Evolutionary conservation across 257 asterid genomes (phyloP).

Genomic region (Solanum stenotomum): DNA sequence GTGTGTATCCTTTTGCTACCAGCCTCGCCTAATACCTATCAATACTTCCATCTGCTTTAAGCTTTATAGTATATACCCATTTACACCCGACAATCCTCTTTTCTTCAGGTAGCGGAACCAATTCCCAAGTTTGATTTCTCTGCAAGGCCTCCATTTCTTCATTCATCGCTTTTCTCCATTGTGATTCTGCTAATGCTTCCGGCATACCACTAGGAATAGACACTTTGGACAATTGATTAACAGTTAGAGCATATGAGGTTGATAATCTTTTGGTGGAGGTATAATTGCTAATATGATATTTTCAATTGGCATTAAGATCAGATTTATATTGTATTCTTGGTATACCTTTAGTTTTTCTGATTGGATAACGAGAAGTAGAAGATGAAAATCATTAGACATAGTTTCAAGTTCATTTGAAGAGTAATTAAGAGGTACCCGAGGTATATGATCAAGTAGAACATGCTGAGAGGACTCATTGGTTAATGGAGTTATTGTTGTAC

Average conservation of each 20-base stretch:
- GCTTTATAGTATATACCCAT: too few relatives aligned
- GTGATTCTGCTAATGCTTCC: neutral
- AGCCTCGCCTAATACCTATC: neutral
- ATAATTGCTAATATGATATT: neutral
- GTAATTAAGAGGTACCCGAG: neutral
- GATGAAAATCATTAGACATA: neutral
- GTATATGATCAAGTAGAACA: neutral
- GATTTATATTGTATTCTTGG: neutral
- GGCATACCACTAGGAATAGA: too few relatives aligned
- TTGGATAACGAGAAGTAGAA: neutral
- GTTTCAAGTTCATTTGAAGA: neutral
- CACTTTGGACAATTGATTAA: neutral
- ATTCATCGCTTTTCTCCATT: neutral
- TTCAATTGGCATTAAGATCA: neutral
- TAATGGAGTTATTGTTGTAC: neutral
- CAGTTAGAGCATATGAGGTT: neutral
- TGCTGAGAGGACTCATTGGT: neutral
- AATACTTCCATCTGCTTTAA: neutral
- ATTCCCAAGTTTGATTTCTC: neutral
- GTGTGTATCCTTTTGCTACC: neutral
- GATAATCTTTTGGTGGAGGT: neutral
- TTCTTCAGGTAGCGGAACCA: neutral
- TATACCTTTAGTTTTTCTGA: neutral
- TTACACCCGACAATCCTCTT: neutral
- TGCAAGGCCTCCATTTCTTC: neutral